Evolutionary conservation across 805 yeast genomes (phyloP).

Genomic region (Candida parachauliodes): DNA sequence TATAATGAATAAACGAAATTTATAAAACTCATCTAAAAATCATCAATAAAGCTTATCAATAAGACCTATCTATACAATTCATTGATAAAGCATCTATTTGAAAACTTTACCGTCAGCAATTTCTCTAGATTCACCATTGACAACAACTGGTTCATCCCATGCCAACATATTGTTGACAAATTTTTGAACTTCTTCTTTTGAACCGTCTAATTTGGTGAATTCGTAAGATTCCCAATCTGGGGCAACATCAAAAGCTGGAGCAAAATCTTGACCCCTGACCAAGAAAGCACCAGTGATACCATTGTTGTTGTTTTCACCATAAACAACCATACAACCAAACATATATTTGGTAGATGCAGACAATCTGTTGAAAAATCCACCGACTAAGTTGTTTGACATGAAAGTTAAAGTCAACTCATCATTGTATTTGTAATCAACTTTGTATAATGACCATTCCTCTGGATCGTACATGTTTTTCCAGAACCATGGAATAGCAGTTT

Average conservation of each 20-base stretch:
- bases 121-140: constrained; percentile 78
- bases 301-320: constrained; percentile 98
- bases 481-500: constrained; percentile 94
- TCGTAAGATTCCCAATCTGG: constrained; percentile 98
- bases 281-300: constrained; percentile 95
- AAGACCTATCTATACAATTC: too few species aligned
- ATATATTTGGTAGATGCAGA: constrained; percentile 87
- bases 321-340: constrained; percentile 91
- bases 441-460: constrained; percentile 92
- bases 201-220: constrained; percentile 77
- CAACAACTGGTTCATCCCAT: constrained; percentile 91
- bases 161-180: constrained; percentile 92
- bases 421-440: constrained; percentile 94
- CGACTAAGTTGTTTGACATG: constrained; percentile 97
- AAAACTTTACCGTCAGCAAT: constrained; percentile 97
- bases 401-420: constrained; percentile 95
- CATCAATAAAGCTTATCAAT: too few species aligned
- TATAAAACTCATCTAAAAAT: too few species aligned
- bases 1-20: constrained; percentile 2
- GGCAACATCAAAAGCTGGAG: constrained; percentile 95
- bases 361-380: constrained; percentile 97
- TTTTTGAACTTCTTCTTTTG: constrained; percentile 71
- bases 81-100: constrained; percentile 70
- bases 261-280: constrained; percentile 89
- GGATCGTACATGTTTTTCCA: constrained; percentile 89